Base-by-base conservation (phyloP, 345 rosid genomes). In the Hibiscus syriacus region DNA sequence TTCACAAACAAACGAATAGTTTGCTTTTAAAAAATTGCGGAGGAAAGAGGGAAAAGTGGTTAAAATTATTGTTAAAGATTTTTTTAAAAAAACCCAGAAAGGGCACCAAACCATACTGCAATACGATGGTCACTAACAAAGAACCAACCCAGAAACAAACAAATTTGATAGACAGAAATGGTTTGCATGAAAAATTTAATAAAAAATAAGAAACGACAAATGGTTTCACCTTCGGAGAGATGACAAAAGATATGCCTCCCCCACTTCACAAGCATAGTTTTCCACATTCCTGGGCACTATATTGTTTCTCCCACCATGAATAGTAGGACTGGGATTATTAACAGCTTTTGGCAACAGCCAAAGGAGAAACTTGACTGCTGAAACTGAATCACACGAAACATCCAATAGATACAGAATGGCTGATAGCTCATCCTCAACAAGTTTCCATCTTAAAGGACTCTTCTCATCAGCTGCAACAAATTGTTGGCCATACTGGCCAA, bases 351-450 rank as follows among this genome's bases (percentile, higher is more conserved):
- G 90, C 80, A 92, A 78, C 76, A 95, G 69, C 99, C 99, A 92
- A n/a, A 92, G 82, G 69, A 92, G 80, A 72, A 95, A 87, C 72
- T 86, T 92, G 74, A 80, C 83, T 26, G 87, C 90, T 48, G 88
- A 87, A 75, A 83, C 86, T 73, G 82, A 80, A 73, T 91, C 99
- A 52, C 78, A 69, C 76, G 89, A 87, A 55, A 81, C 72, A 83
- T 94, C 99, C 85, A 94, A 73, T 72, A 94, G 72, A 80, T 86
- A 89, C 73, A 91, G 70, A 67, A 94, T 68, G 54, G 85, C 68
- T 70, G 92, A 87, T 57, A 94, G 79, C 81, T 91, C 98, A 67
- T 91, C 96, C 79, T 85, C 96, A 70, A 92, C 89, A 70, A 94
- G 87, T 81, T 85, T 94, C 99, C 99, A 91, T 67, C 80, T 77